These are phyloP conservation scores for Hondaea fermentalgiana DNA, from an alignment of 108 stramenopile genomes.

Conservation along the genomic window DNA sequence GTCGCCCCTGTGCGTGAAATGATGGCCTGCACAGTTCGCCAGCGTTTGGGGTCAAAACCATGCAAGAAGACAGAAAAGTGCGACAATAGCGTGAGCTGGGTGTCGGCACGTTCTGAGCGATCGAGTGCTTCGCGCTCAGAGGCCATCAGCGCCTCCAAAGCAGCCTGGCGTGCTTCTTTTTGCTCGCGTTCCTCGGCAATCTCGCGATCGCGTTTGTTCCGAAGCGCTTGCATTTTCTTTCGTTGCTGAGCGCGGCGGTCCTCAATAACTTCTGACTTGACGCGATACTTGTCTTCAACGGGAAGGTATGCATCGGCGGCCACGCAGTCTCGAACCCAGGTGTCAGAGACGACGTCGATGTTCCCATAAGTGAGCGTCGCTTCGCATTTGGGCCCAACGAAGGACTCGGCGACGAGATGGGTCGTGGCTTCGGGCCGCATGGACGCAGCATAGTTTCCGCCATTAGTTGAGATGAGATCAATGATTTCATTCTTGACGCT, in stretches of 20 bases:
- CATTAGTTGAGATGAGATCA: neutral
- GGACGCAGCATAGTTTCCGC: neutral
- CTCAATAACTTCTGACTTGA: neutral
- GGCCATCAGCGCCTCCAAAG: neutral
- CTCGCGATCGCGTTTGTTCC: neutral
- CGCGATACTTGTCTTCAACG: neutral
- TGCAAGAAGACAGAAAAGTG: neutral
- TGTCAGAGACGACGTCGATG: neutral
- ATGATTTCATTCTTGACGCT: neutral
- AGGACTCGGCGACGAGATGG: constrained; percentile 5
- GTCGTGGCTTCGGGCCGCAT: neutral
- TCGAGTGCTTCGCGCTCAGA: neutral
- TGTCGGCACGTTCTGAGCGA: neutral
- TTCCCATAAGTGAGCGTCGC: neutral
- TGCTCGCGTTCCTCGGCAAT: neutral
- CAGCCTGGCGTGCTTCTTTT: neutral
- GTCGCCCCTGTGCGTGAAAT: neutral
- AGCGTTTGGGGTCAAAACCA: neutral
- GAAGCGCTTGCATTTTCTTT: neutral
- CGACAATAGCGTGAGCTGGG: neutral
- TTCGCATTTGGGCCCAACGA: neutral
- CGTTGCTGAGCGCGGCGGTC: neutral
- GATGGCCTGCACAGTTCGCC: neutral
- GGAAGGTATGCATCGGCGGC: neutral
- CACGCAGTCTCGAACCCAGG: neutral